Base-by-base conservation (phyloP, 768 basidiomycete species). In the Lactifluus hygrophoroides region DNA sequence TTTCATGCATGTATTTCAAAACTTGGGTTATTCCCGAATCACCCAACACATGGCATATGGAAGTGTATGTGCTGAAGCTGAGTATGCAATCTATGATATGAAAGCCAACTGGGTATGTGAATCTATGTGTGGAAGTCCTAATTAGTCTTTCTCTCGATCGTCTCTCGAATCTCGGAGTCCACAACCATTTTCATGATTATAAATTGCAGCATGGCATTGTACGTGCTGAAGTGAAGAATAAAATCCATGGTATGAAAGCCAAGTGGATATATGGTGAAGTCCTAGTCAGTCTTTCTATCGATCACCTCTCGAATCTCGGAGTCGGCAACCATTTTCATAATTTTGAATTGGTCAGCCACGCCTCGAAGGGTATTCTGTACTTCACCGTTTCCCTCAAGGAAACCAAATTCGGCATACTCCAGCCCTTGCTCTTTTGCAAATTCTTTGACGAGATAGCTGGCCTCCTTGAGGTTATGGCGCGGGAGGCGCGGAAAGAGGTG, bases 401-500 rank as follows among this genome's bases (percentile, higher is more conserved):
- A 98, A 5, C 88, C 87, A 74, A 95, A 95, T 70, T 96, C 94
- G 40, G 88, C 86, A 66, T 94, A 99, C 35, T 81, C 80, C 4
- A 98, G 74, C 0, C 84, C 88, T 61, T 92, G 85, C 68, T 95
- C 89, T 64, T 80, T 76, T 14, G 93, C 92, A 66, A 87, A 98
- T 66, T 87, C 79, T 69, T 93, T 95, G 53, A 96, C 94, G 21
- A 94, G 75, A 30, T 78, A 58, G 62, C 89, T 90, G 2, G 95
- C 95, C 54, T 82, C 76, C 35, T 83, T 81, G 53, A 99, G 79
- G 69, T 96, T 94, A 76, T 98, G 95, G 38, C 96, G 79, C 2
- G 96, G 96, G 1, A 97, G 77, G 11, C 96, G 85, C 19, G 96
- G 96, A 76, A 97, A 97, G 58, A 98, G 80, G 71, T 97, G 94